Evolutionary conservation across 2,329 filamentous ascomycete species (phyloP), one percentile per base, ranked within the genome.

Genomic region (Penicillium sp.): DNA sequence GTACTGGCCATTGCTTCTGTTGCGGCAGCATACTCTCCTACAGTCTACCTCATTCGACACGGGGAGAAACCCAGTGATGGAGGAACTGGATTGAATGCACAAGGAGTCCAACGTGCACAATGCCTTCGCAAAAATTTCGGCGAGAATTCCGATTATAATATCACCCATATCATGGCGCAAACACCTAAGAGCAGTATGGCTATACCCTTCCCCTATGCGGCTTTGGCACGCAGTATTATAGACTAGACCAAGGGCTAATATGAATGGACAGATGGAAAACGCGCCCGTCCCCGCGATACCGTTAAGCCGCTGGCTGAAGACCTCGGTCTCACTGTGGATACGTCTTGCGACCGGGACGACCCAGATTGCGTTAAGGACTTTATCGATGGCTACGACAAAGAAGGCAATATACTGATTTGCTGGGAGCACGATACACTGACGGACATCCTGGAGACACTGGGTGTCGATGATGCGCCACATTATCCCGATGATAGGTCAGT

Each of bases 41-140:
- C 79, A 0, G 80, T 86, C 32, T 87, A 85, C 65, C 71, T 86
- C 9, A 86, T 87, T 65, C 80, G 84, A 18, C 84, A 87, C 60
- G 84, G 84, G 55, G 84, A 87, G 68, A 87, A 87, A 68, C 83
- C 84, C 3, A 54, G 64, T 1, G 68, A 75, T 37, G 75, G 76
- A 16, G 72, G 73, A 34, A 70, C 77, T 54, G 83, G 82, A 2
- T 72, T 86, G 44, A 82, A 69, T 52, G 60, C 75, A 0, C 63
- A 78, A 56, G 84, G 84, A n/a, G 59, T 77, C 51, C 55, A 83
- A 67, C 80, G 84, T 16, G 81, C 84, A 0, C 80, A 86, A 62
- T 86, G 84, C 59, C 70, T 87, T n/a, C 73, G 80, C 12, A 72
- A 60, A 9, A 80, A 86, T 1, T 87, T 87, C 63, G 81, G 82